Percentiles rank a stretch among this genome's conserved stretches.
Evolutionary conservation across 2,329 filamentous ascomycete species (phyloP).

Genomic region (Fusarium annulatum): DNA sequence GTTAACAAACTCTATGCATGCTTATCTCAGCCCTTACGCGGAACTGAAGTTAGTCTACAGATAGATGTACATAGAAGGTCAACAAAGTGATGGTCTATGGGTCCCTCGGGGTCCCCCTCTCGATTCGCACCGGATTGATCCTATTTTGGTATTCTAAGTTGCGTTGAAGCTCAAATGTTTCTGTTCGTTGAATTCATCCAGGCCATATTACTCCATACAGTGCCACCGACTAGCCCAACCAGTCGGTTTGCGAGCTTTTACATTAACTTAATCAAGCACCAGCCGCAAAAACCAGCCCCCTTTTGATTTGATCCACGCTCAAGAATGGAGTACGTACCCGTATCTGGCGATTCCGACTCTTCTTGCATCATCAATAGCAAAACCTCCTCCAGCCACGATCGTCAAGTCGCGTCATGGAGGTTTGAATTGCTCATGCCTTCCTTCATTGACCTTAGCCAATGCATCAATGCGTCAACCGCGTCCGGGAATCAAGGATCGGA

Average conservation of each 20-base stretch:
- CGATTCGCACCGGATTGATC: constrained; percentile 25
- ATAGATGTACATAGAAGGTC: neutral
- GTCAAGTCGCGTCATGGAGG: constrained; percentile 13
- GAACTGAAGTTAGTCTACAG: neutral
- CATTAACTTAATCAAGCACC: constrained; percentile 23
- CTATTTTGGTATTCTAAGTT: constrained; percentile 36
- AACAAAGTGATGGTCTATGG: constrained; percentile 20
- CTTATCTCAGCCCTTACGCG: constrained; percentile 14
- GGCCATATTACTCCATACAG: constrained; percentile 39
- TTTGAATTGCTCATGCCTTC: constrained; percentile 15
- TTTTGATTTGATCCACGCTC: constrained; percentile 32
- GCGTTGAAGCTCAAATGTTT: constrained; percentile 36
- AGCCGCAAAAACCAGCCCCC: constrained; percentile 39
- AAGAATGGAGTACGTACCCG: constrained; percentile 11
- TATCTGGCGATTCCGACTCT: constrained; percentile 24
- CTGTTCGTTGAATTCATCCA: constrained; percentile 37
- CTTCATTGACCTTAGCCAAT: constrained; percentile 24
- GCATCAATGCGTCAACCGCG: constrained; percentile 35
- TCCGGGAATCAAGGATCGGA: constrained; percentile 27
- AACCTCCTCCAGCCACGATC: constrained; percentile 23
- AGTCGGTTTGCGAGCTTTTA: constrained; percentile 15
- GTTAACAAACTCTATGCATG: constrained; percentile 4
- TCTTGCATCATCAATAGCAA: neutral
- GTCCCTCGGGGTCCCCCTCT: constrained; percentile 1
- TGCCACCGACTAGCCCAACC: constrained; percentile 35